phyloP scores from a whole-genome alignment of 1,139 yeast species.

The Debaryomyces psychrophilus region DNA sequence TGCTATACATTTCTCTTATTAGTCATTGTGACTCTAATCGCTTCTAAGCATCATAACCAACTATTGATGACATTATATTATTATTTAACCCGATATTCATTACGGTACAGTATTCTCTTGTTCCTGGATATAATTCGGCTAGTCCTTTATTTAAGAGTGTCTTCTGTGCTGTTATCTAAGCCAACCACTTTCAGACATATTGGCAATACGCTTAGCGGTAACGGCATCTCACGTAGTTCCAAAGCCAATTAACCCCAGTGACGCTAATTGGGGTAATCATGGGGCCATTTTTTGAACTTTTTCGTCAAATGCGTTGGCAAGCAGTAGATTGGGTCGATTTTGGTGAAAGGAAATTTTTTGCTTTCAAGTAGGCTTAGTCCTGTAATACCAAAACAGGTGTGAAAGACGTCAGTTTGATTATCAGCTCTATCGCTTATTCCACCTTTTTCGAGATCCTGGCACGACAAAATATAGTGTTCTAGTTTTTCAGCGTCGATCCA shows the following conservation, averaged over 20 bases:
- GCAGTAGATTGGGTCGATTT: constrained; percentile 85
- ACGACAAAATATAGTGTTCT: constrained; percentile 64
- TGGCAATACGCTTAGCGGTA: background rate
- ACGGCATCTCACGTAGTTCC: background rate
- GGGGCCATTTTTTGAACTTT: constrained; percentile 48
- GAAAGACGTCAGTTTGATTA: constrained; percentile 90
- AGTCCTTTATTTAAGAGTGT: background rate
- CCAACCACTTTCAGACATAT: background rate
- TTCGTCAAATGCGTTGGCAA: constrained; percentile 62
- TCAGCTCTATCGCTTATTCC: constrained; percentile 93
- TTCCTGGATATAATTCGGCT: constrained; percentile 2
- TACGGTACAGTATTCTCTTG: background rate
- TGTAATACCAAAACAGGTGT: constrained; percentile 86
- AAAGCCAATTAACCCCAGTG: background rate
- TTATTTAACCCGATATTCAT: too few relatives aligned
- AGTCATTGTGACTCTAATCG: background rate
- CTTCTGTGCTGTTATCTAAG: background rate
- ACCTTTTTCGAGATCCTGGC: constrained; percentile 80
- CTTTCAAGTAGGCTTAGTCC: constrained; percentile 78
- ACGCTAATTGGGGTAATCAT: constrained; percentile 11
- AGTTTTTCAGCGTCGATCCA: constrained; percentile 75
- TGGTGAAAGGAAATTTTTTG: constrained; percentile 48
- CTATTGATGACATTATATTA: background rate
- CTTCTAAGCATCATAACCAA: background rate
- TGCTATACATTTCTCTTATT: background rate